Evolutionary conservation across 2,329 filamentous ascomycete genomes (phyloP), one percentile per base, ranked within the genome.

Genomic region (Clarireedia monteithiana): DNA sequence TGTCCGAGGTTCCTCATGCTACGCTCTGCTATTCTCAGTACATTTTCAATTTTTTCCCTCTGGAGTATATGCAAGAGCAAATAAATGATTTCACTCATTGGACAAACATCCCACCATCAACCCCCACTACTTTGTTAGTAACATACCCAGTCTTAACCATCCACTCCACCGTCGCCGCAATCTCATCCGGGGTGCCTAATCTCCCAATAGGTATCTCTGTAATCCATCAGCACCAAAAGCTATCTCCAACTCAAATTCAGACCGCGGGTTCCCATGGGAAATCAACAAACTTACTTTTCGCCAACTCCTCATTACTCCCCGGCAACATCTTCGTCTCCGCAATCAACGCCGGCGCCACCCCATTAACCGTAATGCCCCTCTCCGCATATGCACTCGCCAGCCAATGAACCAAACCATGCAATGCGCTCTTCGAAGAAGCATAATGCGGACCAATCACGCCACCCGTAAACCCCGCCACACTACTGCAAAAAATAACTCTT

Each of bases 361-460:
- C 75, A 63, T 77, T 77, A 1, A 76, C 71, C 7, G 74, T 77
- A 42, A 78, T 66, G 5, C 74, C 75, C 48, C 71, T 72, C 59
- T 67, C 71, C 4, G 71, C 71, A 64, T 76, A 74, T 34, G 67
- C 66, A 7, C 59, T 63, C 0, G 73, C 72, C 26, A 77, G 62
- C 71, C 73, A 77, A 65, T 77, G 74, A 47, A 77, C 64, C 58
- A 77, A 66, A 3, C 75, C 75, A 67, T 77, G 75, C 50, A 76
- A 58, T 2, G 74, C 74, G 45, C 71, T 72, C 59, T 77, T 77
- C 5, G 69, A 70, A 59, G 59, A 61, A 10, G 60, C 56, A 56
- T 64, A 59, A 56, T 65, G 63, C 1, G 63, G 61, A 2, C 63
- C 63, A 6, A 65, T 54, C 51, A 60, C 62, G 14, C 62, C 64